Evolutionary conservation across 2,329 filamentous ascomycete genomes (phyloP).

Genomic region (Nemania sp.): DNA sequence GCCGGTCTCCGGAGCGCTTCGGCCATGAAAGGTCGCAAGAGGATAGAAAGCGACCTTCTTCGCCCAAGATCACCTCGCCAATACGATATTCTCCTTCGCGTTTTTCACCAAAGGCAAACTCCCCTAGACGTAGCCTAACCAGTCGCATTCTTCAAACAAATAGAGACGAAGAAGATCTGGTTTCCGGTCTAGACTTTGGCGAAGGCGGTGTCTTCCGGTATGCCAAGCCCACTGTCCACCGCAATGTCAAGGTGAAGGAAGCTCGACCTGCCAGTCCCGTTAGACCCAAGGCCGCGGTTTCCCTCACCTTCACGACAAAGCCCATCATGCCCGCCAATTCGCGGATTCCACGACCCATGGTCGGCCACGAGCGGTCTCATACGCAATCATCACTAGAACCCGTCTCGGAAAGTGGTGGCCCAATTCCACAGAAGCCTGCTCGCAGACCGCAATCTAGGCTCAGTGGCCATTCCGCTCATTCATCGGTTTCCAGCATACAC

Average conservation of each 20-base stretch:
- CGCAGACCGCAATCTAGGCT: slow-evolving; percentile 70
- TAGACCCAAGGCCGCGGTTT: slow-evolving; percentile 75
- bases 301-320: slow-evolving; percentile 90
- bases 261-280: slow-evolving; percentile 70
- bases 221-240: slow-evolving; percentile 81
- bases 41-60: slow-evolving; percentile 8
- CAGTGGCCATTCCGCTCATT: slow-evolving; percentile 67
- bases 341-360: slow-evolving; percentile 77
- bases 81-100: slow-evolving; percentile 13
- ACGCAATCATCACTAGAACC: slow-evolving; percentile 82
- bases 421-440: slow-evolving; percentile 59
- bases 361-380: slow-evolving; percentile 67
- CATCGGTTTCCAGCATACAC: slow-evolving; percentile 67
- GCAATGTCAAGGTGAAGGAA: slow-evolving; percentile 87
- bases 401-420: slow-evolving; percentile 85
- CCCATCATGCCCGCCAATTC: slow-evolving; percentile 58
- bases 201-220: slow-evolving; percentile 81
- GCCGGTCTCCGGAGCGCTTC: slow-evolving; percentile 23
- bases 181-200: slow-evolving; percentile 84
- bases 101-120: slow-evolving; percentile 15
- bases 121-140: slow-evolving; percentile 18
- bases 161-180: slow-evolving; percentile 73
- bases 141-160: slow-evolving; percentile 41
- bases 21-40: slow-evolving; percentile 3
- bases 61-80: slow-evolving; percentile 14